These are phyloP conservation scores for Calocera viscosa DNA, from an alignment of 768 basidiomycete genomes.

Conservation along the genomic window DNA sequence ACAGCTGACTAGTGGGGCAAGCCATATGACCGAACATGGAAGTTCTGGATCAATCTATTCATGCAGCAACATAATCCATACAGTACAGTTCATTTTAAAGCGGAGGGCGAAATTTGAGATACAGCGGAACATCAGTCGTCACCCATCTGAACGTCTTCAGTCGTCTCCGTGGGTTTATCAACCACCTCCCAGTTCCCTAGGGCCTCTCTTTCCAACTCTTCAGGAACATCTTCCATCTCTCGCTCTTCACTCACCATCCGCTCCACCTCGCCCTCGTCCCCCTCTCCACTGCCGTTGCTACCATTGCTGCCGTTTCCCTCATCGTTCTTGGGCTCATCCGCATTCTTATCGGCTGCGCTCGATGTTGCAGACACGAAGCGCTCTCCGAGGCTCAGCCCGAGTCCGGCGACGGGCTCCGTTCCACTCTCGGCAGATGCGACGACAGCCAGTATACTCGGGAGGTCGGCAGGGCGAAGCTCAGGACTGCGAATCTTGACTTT, in stretches of 20 bases:
- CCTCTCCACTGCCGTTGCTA: background rate
- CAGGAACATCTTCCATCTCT: background rate
- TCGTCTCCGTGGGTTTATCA: too few relatives aligned
- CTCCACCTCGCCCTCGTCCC: background rate
- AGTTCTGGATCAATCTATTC: too few relatives aligned
- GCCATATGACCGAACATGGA: too few relatives aligned
- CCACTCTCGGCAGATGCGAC: background rate
- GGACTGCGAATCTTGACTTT: background rate
- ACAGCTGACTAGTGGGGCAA: too few relatives aligned
- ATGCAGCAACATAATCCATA: too few relatives aligned
- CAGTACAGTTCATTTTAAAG: too few relatives aligned
- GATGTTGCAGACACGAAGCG: background rate
- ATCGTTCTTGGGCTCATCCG: background rate
- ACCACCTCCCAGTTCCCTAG: background rate
- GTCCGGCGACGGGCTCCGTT: background rate
- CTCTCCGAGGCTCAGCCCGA: background rate
- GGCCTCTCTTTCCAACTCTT: background rate
- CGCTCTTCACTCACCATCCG: background rate
- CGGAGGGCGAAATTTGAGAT: too few relatives aligned
- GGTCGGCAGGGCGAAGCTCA: background rate
- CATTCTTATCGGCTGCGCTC: background rate
- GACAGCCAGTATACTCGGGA: background rate
- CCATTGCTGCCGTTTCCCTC: background rate
- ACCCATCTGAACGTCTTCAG: too few relatives aligned
- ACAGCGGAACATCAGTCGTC: too few relatives aligned